Evolutionary conservation across 352 stramenopile genomes (phyloP).

Genomic region (Globisporangium abappressorium): DNA sequence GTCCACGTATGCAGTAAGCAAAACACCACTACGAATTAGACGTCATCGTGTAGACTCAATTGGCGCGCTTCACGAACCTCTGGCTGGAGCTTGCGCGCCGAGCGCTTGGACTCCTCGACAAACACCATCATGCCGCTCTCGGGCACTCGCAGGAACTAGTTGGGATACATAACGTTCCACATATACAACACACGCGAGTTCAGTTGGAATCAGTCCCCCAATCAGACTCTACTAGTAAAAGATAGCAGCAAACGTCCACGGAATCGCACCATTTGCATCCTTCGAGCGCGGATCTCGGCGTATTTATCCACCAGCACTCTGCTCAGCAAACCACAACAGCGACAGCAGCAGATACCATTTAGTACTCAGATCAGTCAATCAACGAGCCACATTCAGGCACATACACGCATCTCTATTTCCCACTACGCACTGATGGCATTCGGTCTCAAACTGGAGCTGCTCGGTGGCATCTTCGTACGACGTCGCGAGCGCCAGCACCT

Average conservation of each 20-base stretch:
- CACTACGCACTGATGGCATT: slow-evolving; percentile 36
- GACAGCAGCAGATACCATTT: background rate
- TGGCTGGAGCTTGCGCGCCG: slow-evolving; percentile 24
- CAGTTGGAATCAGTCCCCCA: too few relatives aligned
- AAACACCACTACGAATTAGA: background rate
- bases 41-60: too few relatives aligned
- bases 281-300: slow-evolving; percentile 40
- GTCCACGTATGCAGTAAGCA: background rate
- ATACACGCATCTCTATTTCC: background rate
- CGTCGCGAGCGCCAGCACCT: slow-evolving; percentile 30
- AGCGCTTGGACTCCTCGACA: slow-evolving; percentile 25
- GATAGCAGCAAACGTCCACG: background rate
- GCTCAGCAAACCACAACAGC: background rate
- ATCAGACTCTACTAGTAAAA: background rate
- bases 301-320: slow-evolving; percentile 48
- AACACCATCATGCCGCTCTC: slow-evolving; percentile 35
- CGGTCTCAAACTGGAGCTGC: slow-evolving; percentile 34
- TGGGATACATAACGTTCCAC: too few relatives aligned
- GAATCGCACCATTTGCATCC: slow-evolving; percentile 35
- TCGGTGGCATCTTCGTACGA: slow-evolving; percentile 33
- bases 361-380: too few relatives aligned
- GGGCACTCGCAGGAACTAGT: slow-evolving; percentile 33
- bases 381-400: background rate
- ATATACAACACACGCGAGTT: background rate
- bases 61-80: slow-evolving; percentile 13